Conservation (phyloP, 805 yeast species). For the Candida loeiensis region DNA sequence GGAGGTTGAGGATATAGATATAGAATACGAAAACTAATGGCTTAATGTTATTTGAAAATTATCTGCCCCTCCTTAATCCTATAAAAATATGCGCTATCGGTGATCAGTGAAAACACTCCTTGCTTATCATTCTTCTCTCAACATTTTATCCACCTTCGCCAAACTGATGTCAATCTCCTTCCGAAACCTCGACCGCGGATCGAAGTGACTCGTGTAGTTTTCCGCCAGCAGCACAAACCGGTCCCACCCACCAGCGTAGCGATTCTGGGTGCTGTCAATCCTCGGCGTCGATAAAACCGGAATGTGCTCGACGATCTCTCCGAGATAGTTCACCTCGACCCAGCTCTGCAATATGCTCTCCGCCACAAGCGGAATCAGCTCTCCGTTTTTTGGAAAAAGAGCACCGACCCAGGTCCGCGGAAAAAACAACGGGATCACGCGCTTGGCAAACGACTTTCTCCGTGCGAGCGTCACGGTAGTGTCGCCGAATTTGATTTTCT, state of each 20-base stretch:
- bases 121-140: slow-evolving; percentile 1
- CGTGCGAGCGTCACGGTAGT: slow-evolving; percentile 18
- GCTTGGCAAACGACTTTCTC: slow-evolving; percentile 18
- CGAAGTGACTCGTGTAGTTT: slow-evolving; percentile 17
- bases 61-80: no score
- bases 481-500: background rate
- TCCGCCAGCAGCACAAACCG: slow-evolving; percentile 18
- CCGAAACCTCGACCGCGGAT: slow-evolving; percentile 13
- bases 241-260: slow-evolving; percentile 15
- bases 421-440: slow-evolving; percentile 22
- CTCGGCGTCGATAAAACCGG: slow-evolving; percentile 30
- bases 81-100: no score
- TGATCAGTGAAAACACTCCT: no score
- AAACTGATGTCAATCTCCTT: slow-evolving; percentile 6
- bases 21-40: no score
- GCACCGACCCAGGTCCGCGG: slow-evolving; percentile 29
- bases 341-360: slow-evolving; percentile 23
- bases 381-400: slow-evolving; percentile 8
- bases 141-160: background rate
- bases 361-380: slow-evolving; percentile 22
- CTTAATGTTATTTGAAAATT: no score
- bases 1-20: slow-evolving; percentile 24
- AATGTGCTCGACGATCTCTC: slow-evolving; percentile 21
- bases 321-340: slow-evolving; percentile 22
- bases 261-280: slow-evolving; percentile 18